Conservation (phyloP, 805 yeast genomes). For the Metschnikowia kunwiensis region DNA sequence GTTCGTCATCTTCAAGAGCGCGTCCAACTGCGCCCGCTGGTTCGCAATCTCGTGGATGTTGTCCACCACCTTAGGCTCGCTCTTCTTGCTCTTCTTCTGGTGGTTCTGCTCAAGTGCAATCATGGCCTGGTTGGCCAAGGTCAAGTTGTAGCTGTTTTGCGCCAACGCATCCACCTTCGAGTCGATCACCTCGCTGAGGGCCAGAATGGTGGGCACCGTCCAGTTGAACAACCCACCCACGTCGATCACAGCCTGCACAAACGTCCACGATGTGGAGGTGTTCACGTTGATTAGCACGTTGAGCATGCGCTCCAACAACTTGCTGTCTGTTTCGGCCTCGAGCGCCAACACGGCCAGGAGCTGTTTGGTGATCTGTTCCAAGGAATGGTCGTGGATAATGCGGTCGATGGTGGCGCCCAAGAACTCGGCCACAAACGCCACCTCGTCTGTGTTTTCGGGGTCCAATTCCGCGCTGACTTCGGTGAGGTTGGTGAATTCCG, state of each 20-base stretch:
- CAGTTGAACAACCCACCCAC: constrained; percentile 71
- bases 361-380: constrained; percentile 52
- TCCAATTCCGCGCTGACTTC: constrained; percentile 18
- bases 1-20: constrained; percentile 33
- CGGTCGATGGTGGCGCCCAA: constrained; percentile 45
- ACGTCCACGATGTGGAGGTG: constrained; percentile 54
- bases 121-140: constrained; percentile 46
- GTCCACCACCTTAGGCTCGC: constrained; percentile 18
- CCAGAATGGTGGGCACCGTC: constrained; percentile 48
- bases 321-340: constrained; percentile 24
- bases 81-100: constrained; percentile 25
- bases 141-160: constrained; percentile 43
- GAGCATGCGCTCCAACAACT: constrained; percentile 39
- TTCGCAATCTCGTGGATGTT: constrained; percentile 27
- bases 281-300: constrained; percentile 30
- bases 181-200: constrained; percentile 44
- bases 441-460: constrained; percentile 9
- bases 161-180: constrained; percentile 45
- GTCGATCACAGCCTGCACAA: constrained; percentile 66
- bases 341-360: constrained; percentile 34
- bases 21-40: constrained; percentile 31
- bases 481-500: constrained; percentile 50
- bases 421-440: constrained; percentile 15
- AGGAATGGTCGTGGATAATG: constrained; percentile 61
- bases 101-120: constrained; percentile 22